A percentile compares a stretch with the other conserved stretches of the same genome.
phyloP scores from a whole-genome alignment of 129 eudicot genomes.

The Flaveria ramosissima region DNA sequence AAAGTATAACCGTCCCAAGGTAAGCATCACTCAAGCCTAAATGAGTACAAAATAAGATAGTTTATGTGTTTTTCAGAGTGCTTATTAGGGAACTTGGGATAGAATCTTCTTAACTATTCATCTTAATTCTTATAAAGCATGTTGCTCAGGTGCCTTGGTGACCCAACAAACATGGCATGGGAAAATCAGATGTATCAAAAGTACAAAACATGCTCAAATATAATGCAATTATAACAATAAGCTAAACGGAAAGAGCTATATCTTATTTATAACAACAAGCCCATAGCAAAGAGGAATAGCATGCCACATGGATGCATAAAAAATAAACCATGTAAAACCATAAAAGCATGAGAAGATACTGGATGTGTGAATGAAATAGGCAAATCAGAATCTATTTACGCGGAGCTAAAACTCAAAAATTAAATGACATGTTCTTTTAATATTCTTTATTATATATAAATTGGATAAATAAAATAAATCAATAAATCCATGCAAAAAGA shows the following conservation, averaged over 20 bases:
- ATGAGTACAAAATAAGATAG: neutral
- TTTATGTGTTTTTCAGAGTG: conserved; percentile 1
- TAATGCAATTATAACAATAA: neutral
- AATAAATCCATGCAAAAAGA: conserved; percentile 10
- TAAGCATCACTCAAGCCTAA: conserved; percentile 7
- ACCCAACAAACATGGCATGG: neutral
- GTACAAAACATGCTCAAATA: neutral
- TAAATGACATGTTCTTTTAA: neutral
- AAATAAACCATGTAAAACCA: neutral
- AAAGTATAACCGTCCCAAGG: conserved; percentile 11
- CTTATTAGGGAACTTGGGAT: neutral
- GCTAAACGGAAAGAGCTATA: neutral
- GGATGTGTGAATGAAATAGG: neutral
- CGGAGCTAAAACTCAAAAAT: neutral
- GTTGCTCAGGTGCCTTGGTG: neutral
- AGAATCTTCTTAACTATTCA: neutral
- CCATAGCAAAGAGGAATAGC: neutral
- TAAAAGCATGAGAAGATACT: neutral
- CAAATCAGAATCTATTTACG: neutral
- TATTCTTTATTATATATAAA: conserved; percentile 1
- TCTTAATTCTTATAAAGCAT: neutral
- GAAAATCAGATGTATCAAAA: neutral
- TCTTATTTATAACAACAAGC: neutral
- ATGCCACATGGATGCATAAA: neutral
- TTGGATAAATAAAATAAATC: conserved; percentile 2